A percentile compares a stretch with the other conserved stretches of the same genome.
These are phyloP conservation scores for Solanum rostratum DNA, from an alignment of 257 asterid genomes.

Conservation along the genomic window DNA sequence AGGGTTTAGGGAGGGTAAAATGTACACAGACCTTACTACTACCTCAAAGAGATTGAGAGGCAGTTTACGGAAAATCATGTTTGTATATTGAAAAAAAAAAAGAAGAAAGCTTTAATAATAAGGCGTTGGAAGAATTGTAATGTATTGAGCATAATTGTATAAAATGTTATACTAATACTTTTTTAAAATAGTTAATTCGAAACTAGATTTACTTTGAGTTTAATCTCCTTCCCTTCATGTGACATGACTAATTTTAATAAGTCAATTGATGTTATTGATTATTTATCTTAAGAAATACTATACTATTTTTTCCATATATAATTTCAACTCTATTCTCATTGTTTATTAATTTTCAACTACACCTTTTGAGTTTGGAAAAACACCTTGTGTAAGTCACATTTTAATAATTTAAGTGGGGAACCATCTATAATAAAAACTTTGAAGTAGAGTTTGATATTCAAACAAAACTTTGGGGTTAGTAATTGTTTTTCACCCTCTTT, in stretches of 20 bases:
- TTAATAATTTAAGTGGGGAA: too few species aligned
- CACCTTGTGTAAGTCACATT: too few species aligned
- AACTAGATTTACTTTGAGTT: background rate
- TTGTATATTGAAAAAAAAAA: background rate
- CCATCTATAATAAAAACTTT: too few species aligned
- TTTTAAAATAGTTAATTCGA: background rate
- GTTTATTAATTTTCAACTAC: background rate
- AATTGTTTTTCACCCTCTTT: too few species aligned
- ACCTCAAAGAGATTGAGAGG: too few species aligned
- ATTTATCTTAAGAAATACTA: background rate
- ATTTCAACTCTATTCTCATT: background rate
- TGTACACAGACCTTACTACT: too few species aligned
- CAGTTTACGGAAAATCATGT: too few species aligned
- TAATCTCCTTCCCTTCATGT: background rate
- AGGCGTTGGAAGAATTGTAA: background rate
- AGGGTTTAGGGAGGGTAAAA: too few species aligned
- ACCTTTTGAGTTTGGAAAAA: too few species aligned
- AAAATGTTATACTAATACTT: background rate
- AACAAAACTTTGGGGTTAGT: too few species aligned
- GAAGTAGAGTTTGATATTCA: too few species aligned
- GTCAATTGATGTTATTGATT: background rate
- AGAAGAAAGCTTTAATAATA: too few species aligned
- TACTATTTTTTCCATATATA: background rate
- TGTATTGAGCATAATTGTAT: background rate
- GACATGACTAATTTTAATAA: background rate